Percentiles rank a stretch among this genome's conserved stretches.
phyloP scores from a whole-genome alignment of 768 basidiomycete species.

The Lactifluus piperatus region DNA sequence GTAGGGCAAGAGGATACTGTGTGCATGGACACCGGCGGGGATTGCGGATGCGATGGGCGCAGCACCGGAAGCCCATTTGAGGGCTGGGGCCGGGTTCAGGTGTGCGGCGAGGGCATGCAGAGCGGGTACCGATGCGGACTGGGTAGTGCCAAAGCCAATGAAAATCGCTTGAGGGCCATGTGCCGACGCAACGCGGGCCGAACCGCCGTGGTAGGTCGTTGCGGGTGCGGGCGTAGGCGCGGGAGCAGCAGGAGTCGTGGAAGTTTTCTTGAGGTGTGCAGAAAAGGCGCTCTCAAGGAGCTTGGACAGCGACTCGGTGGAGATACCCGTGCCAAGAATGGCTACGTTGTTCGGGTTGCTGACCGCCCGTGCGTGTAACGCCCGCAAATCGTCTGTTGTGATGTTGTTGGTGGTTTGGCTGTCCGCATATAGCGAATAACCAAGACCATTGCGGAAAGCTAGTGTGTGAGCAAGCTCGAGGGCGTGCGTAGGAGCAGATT shows the following conservation, averaged over 20 bases:
- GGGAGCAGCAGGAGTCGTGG: conserved; percentile 33
- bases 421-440: conserved; percentile 81
- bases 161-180: conserved; percentile 66
- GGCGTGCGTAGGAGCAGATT: conserved; percentile 58
- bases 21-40: conserved; percentile 53
- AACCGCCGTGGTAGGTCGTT: conserved; percentile 74
- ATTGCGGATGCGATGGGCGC: conserved; percentile 58
- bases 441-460: conserved; percentile 93
- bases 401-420: conserved; percentile 43
- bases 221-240: conserved; percentile 26
- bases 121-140: conserved; percentile 55
- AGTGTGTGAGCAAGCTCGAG: conserved; percentile 82
- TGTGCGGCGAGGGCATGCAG: conserved; percentile 74
- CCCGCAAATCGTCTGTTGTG: conserved; percentile 60
- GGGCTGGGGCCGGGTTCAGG: conserved; percentile 65
- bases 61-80: conserved; percentile 80
- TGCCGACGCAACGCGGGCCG: conserved; percentile 62
- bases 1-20: conserved; percentile 77
- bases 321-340: conserved; percentile 82
- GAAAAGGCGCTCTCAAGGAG: conserved; percentile 68
- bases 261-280: conserved; percentile 26
- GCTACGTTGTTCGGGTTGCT: conserved; percentile 65
- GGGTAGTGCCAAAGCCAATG: conserved; percentile 77
- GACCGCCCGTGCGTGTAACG: conserved; percentile 67
- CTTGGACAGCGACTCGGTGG: conserved; percentile 48